Evolutionary conservation across 306 rosid genomes (phyloP).

Genomic region (Myrica gale): DNA sequence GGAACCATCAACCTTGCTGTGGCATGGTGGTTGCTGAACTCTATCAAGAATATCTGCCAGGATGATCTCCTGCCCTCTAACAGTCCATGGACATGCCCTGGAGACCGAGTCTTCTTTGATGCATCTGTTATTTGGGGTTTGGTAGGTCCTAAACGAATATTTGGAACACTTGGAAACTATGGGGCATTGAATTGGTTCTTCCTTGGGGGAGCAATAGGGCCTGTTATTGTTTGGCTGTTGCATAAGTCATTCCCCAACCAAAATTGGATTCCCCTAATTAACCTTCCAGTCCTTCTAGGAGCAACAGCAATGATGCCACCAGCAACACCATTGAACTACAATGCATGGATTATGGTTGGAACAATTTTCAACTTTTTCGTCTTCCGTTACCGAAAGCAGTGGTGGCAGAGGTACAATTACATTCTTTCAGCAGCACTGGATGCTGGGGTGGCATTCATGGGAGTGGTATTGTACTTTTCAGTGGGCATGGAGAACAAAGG

Average conservation of each 20-base stretch:
- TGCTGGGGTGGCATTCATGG: constrained; percentile 89
- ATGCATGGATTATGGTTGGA: constrained; percentile 66
- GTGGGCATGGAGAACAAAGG: constrained; percentile 50
- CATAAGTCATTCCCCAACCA: constrained; percentile 70
- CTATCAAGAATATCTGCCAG: constrained; percentile 56
- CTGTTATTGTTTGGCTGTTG: constrained; percentile 60
- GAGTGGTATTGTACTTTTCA: constrained; percentile 54
- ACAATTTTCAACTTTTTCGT: constrained; percentile 72
- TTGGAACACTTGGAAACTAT: constrained; percentile 69
- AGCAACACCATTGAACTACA: constrained; percentile 75
- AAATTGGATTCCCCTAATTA: constrained; percentile 70
- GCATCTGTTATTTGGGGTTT: constrained; percentile 89
- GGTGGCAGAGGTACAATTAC: constrained; percentile 95
- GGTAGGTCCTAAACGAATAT: constrained; percentile 68
- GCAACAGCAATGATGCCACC: constrained; percentile 80
- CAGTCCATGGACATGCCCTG: constrained; percentile 87
- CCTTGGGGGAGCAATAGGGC: constrained; percentile 74
- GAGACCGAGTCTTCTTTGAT: constrained; percentile 73
- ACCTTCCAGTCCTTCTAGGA: constrained; percentile 83
- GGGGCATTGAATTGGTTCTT: constrained; percentile 78
- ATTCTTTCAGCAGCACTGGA: constrained; percentile 80
- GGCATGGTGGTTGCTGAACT: constrained; percentile 71
- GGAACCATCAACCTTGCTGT: constrained; percentile 75
- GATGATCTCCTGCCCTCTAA: constrained; percentile 50
- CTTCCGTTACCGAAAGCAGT: constrained; percentile 67